Conservation (phyloP, 805 yeast species). For the Suhomyces pyralidae region DNA sequence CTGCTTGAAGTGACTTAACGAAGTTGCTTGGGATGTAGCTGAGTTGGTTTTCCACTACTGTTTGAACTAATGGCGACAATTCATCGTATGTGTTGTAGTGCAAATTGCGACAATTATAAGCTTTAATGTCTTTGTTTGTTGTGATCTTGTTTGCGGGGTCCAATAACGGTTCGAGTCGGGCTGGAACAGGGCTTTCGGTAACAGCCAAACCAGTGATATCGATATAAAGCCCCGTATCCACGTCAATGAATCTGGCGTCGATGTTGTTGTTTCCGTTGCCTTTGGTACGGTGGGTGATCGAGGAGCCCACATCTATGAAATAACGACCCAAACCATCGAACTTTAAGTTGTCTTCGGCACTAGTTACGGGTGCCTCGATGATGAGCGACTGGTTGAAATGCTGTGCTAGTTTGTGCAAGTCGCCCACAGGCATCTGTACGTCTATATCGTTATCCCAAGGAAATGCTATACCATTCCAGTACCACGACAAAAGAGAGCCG, state of each 20-base stretch:
- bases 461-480: slow-evolving; percentile 22
- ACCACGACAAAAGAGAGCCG: slow-evolving; percentile 20
- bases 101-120: slow-evolving; percentile 40
- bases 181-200: slow-evolving; percentile 24
- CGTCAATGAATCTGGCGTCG: slow-evolving; percentile 23
- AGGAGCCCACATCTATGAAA: slow-evolving; percentile 23
- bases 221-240: slow-evolving; percentile 25
- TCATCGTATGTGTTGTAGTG: slow-evolving; percentile 27
- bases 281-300: slow-evolving; percentile 25
- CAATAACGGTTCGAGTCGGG: slow-evolving; percentile 10
- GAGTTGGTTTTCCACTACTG: slow-evolving; percentile 16
- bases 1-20: slow-evolving; percentile 21
- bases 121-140: slow-evolving; percentile 11
- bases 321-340: slow-evolving; percentile 20
- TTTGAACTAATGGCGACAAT: slow-evolving; percentile 15
- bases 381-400: slow-evolving; percentile 20
- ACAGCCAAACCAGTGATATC: slow-evolving; percentile 32
- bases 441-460: slow-evolving; percentile 26
- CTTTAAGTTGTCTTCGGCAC: slow-evolving; percentile 10
- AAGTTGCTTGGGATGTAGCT: slow-evolving; percentile 32
- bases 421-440: slow-evolving; percentile 23
- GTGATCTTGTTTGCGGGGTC: not conserved
- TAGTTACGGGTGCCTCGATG: slow-evolving; percentile 12
- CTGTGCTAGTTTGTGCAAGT: slow-evolving; percentile 16
- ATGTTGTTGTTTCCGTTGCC: slow-evolving; percentile 47